A percentile compares a stretch with the other conserved stretches of the same genome.
Evolutionary conservation across 169 alveolate genomes (phyloP).

Genomic region (Plasmodium ovale): DNA sequence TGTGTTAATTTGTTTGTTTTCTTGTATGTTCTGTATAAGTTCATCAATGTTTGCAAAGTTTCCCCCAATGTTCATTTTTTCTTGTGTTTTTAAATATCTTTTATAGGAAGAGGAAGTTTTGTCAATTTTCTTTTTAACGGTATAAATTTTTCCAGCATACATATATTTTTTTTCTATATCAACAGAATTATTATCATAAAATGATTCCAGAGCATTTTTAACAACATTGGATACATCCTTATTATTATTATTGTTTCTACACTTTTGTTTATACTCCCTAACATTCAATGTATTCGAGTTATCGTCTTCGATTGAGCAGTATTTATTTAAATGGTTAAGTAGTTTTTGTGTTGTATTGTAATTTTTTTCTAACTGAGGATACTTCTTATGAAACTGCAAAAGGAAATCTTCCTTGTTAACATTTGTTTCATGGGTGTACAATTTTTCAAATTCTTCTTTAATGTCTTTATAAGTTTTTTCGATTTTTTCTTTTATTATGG

Average conservation of each 20-base stretch:
- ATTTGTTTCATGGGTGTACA: slow-evolving; percentile 35
- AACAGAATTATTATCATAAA: slow-evolving; percentile 46
- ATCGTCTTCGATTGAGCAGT: slow-evolving; percentile 9
- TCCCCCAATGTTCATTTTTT: slow-evolving; percentile 58
- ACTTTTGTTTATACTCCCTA: slow-evolving; percentile 13
- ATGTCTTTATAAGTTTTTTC: slow-evolving; percentile 55
- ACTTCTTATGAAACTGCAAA: slow-evolving; percentile 51
- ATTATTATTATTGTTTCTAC: slow-evolving; percentile 11
- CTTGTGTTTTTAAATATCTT: slow-evolving; percentile 52
- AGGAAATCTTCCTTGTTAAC: slow-evolving; percentile 46
- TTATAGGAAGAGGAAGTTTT: slow-evolving; percentile 53
- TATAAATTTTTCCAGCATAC: slow-evolving; percentile 67
- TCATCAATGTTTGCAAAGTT: slow-evolving; percentile 58
- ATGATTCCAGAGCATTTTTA: slow-evolving; percentile 28
- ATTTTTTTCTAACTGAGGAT: slow-evolving; percentile 51
- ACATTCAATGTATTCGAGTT: background rate
- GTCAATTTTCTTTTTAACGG: slow-evolving; percentile 56
- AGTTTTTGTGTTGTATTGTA: slow-evolving; percentile 34
- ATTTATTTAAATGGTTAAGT: slow-evolving; percentile 35
- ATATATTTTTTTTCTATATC: slow-evolving; percentile 58
- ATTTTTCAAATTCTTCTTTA: slow-evolving; percentile 42
- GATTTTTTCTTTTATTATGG: slow-evolving; percentile 59
- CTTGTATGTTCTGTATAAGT: slow-evolving; percentile 58
- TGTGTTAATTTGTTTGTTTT: slow-evolving; percentile 68
- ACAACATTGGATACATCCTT: slow-evolving; percentile 15